Conservation (phyloP, 352 stramenopile species). For the Phytophthora brassicae region DNA sequence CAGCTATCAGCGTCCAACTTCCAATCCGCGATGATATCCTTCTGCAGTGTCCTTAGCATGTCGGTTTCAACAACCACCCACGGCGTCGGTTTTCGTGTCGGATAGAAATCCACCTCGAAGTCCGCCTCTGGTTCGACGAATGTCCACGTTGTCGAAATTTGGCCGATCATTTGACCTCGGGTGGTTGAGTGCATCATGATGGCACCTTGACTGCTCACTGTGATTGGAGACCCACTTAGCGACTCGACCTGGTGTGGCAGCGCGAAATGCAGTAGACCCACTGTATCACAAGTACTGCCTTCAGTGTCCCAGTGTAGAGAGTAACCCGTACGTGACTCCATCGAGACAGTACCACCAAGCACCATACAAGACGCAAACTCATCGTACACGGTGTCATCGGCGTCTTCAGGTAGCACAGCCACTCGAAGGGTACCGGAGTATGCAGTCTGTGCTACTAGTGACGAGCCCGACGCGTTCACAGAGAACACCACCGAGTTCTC, state of each 20-base stretch:
- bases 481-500: conserved; percentile 38
- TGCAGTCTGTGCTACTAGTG: conserved; percentile 38
- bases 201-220: conserved; percentile 11
- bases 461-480: conserved; percentile 38
- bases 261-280: conserved; percentile 57
- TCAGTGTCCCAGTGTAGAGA: conserved; percentile 59
- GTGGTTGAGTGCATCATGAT: conserved; percentile 48
- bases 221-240: conserved; percentile 14
- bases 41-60: conserved; percentile 34
- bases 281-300: conserved; percentile 36
- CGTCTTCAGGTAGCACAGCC: conserved; percentile 48
- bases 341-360: conserved; percentile 44
- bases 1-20: conserved; percentile 43
- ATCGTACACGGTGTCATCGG: conserved; percentile 50
- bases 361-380: conserved; percentile 60
- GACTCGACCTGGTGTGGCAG: conserved; percentile 52
- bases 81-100: conserved; percentile 29
- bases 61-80: conserved; percentile 33
- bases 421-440: conserved; percentile 62
- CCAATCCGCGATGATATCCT: conserved; percentile 51
- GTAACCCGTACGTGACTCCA: conserved; percentile 62
- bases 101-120: conserved; percentile 48
- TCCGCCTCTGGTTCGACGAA: conserved; percentile 42
- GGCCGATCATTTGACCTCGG: conserved; percentile 43
- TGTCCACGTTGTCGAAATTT: conserved; percentile 41